Evolutionary conservation across 768 basidiomycete genomes (phyloP).

Genomic region (Suillus cothurnatus): DNA sequence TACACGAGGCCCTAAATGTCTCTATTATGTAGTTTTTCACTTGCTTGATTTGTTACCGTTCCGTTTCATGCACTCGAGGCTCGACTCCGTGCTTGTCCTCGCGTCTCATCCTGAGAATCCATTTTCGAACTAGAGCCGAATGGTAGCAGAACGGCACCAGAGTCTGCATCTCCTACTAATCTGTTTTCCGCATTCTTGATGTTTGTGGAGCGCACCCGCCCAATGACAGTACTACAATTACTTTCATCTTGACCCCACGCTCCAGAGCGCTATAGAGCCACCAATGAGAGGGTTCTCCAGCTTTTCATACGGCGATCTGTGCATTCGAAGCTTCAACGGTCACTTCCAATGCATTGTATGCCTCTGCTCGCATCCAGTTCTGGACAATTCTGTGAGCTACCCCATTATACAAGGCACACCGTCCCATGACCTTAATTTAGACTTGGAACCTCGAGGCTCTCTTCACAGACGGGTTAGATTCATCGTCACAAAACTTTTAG

Average conservation of each 20-base stretch:
- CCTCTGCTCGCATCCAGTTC: slow-evolving; percentile 5
- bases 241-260: neutral
- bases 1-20: neutral
- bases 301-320: slow-evolving; percentile 2
- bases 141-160: neutral
- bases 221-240: neutral
- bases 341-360: slow-evolving; percentile 7
- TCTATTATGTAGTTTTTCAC: neutral
- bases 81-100: neutral
- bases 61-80: neutral
- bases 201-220: neutral
- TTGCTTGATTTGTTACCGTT: neutral
- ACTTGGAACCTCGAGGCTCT: neutral
- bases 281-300: neutral
- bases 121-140: neutral
- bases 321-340: neutral
- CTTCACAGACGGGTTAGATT: neutral
- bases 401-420: neutral
- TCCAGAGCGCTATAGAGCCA: neutral
- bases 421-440: neutral
- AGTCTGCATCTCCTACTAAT: neutral
- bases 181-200: neutral
- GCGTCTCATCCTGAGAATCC: neutral
- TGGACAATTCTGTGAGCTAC: neutral
- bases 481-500: neutral